Percentiles rank a stretch among this genome's conserved stretches.
Conservation (phyloP, 768 basidiomycete genomes). For the Glaciozyma antarctica region DNA sequence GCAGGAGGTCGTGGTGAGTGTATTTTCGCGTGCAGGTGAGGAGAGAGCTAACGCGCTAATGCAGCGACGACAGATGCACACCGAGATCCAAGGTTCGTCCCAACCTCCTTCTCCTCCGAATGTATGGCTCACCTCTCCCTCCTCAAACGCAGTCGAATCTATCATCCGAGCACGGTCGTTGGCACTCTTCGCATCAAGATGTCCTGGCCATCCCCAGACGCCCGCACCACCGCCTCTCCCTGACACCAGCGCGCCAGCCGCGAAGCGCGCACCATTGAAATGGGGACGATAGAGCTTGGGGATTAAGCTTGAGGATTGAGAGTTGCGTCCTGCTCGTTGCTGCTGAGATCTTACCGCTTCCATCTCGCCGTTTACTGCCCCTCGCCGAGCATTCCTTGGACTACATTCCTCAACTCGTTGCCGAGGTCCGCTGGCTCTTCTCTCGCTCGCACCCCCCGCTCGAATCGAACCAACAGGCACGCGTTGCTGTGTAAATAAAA, state of each 20-base stretch:
- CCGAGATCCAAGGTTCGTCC: not conserved
- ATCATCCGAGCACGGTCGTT: not conserved
- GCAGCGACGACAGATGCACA: not conserved
- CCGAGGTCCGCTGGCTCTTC: not conserved
- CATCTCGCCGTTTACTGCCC: no score
- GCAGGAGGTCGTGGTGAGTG: not conserved
- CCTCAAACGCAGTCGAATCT: not conserved
- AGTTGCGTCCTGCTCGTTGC: no score
- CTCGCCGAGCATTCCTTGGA: no score
- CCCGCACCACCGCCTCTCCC: conserved; percentile 1
- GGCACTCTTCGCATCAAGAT: not conserved
- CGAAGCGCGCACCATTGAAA: not conserved
- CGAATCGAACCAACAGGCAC: not conserved
- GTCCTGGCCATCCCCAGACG: not conserved
- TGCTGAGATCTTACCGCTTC: no score
- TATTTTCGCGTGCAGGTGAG: no score
- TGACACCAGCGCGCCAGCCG: not conserved
- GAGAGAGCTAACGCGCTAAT: not conserved
- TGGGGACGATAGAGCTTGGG: not conserved
- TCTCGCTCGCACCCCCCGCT: not conserved
- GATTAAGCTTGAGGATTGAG: no score
- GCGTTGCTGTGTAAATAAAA: no score
- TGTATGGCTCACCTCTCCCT: not conserved
- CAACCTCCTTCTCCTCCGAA: not conserved
- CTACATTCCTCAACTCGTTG: not conserved